phyloP scores from a whole-genome alignment of 768 basidiomycete genomes.

The Amanita pseudoporphyria region DNA sequence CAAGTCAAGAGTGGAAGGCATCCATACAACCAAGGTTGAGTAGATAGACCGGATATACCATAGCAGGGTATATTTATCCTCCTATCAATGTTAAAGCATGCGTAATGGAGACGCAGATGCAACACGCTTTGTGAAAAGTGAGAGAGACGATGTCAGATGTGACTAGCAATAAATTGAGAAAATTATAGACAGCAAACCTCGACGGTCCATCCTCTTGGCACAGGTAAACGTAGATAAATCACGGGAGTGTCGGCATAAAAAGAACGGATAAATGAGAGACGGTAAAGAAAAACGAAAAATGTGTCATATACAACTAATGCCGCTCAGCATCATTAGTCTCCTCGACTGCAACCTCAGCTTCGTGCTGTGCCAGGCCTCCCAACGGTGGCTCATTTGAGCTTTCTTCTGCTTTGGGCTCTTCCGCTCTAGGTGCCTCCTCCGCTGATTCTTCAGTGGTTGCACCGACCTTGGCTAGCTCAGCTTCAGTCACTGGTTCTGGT shows the following conservation, averaged over 20 bases:
- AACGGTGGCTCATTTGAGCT: not conserved
- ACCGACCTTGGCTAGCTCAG: conserved; percentile 9
- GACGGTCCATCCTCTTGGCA: not conserved
- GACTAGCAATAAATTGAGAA: not conserved
- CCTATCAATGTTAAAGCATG: not conserved
- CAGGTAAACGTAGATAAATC: not conserved
- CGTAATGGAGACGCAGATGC: not conserved
- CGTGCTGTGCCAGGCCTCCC: not conserved
- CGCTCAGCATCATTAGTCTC: conserved; percentile 2
- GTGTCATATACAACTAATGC: not conserved
- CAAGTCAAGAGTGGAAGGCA: not conserved
- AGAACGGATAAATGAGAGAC: not conserved
- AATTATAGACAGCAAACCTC: not conserved
- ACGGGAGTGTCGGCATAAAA: not conserved
- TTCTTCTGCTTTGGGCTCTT: conserved; percentile 1
- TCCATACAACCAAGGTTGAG: not conserved
- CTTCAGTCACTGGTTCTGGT: not conserved
- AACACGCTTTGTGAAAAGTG: not conserved
- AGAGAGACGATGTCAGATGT: not conserved
- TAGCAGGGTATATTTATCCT: conserved; percentile 3
- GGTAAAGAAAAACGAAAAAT: not conserved
- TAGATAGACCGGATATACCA: conserved; percentile 1
- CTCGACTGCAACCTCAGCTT: conserved; percentile 4
- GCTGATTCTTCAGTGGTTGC: conserved; percentile 4
- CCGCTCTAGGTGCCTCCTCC: conserved; percentile 4